Base-by-base conservation (phyloP, 2,329 filamentous ascomycete genomes). In the Thermomyces lanuginosus region DNA sequence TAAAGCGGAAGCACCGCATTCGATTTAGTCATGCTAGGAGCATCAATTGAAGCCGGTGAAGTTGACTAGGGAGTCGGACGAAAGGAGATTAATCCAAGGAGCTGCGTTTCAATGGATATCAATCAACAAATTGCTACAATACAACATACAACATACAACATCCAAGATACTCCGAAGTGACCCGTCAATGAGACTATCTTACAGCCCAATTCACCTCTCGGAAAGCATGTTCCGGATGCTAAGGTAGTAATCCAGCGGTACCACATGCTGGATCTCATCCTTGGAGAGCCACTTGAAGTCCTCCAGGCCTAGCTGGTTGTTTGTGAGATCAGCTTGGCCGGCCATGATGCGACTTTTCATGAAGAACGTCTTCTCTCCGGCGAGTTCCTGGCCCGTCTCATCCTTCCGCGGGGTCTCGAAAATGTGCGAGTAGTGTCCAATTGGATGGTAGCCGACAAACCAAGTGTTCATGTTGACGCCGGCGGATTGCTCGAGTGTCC, bases 381-480 rank as follows among this genome's bases (percentile, higher is more conserved):
- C 31, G 29, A 64, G 54, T 38, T 61, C 31, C 31, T 36, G 42
- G 31, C 36, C 45, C 24, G 34, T 35, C 10, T 48, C 43, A 49
- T 45, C 64, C 56, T 40, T 53, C 46, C 40, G 53, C 49, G 46
- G 61, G 41, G 43, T 51, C 39, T 40, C 64, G 64, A 62, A 64
- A 36, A 70, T 58, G 34, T 59, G 60, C 39, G 79, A 63, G 45
- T 78, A 58, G 56, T 93, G 78, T 14, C 84, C 86, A 32, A 93
- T 69, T 7, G 89, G 89, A 32, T 78, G 77, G 43, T 83, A 83
- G 34, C 83, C 86, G 27, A 98, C 79, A 41, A 95, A 71, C 84
- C 89, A 98, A 29, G 83, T 93, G 62, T 95, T 95, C 84, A 98
- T 95, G 64, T 98, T 91, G 34, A 79, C 59, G 32, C 89, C 89